Base-by-base conservation (phyloP, 2,329 filamentous ascomycete species). In the Hirsutella thompsonii region DNA sequence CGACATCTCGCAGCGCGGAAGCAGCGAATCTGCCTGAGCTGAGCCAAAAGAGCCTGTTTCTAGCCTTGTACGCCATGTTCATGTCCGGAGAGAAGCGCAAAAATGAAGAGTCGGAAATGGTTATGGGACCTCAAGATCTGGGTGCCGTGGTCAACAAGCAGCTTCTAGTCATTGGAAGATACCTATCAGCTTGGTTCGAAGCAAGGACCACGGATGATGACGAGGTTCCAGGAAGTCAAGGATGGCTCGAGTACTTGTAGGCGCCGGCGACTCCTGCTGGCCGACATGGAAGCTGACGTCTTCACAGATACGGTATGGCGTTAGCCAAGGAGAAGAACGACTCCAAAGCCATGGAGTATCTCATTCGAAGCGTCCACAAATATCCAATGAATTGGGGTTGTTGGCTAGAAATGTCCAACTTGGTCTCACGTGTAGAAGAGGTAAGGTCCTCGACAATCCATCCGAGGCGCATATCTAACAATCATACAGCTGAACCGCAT, bases 301-400 rank as follows among this genome's bases (percentile, higher is more conserved):
- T 40, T 10, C 23, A 16, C n/a, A 78, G 73, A 14, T 96, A 96
- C 54, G 92, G 89, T 9, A 83, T 96, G 62, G 79, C 95, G 13
- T 69, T 96, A 16, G 76, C 86, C 29, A 94, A 89, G 60, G 83
- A 89, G 46, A 94, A 94, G 61, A 95, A 92, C 52, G 88, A 94
- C 49, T 73, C 80, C 36, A 73, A 83, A 45, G 92, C 92, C 2
- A 80, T 90, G 60, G 77, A 83, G 47, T 94, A 84, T 72, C 71
- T 98, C n/a, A 69, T 95, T 39, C 75, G 79, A 47, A 94, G 89
- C 55, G 85, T 95, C 9, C 84, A 93, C 57, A 67, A 87, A 33
- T 94, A 88, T 53, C 85, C 88, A 1, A 94, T 89, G 74, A 94
- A 96, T 56, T 98, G 92, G 92, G 87, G 88, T 8, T 89, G 88